Percentiles rank a stretch among this genome's conserved stretches.
These are phyloP conservation scores for Beauveria pseudobassiana DNA, from an alignment of 2,329 filamentous ascomycete genomes.

Conservation along the genomic window DNA sequence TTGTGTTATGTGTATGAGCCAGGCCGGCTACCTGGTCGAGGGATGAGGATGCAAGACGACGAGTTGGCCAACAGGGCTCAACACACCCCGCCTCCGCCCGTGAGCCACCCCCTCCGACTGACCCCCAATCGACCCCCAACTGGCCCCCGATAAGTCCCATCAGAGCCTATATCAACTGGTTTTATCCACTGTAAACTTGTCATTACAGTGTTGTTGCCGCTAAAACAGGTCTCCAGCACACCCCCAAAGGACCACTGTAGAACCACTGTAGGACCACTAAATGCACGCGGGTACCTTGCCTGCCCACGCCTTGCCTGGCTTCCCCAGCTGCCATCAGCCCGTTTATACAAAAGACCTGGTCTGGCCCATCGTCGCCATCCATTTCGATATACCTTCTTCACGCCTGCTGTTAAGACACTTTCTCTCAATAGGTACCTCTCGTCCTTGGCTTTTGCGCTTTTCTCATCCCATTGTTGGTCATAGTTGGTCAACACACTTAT, in stretches of 20 bases:
- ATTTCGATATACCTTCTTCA: slow-evolving; percentile 1
- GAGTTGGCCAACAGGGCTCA: background rate
- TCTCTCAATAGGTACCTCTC: background rate
- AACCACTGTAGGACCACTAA: background rate
- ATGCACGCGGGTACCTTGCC: background rate
- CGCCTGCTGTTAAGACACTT: background rate
- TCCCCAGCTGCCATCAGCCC: background rate
- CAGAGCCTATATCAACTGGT: background rate
- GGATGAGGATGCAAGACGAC: background rate
- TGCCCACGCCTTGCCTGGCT: background rate
- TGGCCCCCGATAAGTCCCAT: background rate
- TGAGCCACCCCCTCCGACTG: background rate
- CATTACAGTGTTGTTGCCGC: background rate
- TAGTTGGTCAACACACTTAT: background rate
- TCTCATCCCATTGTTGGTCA: background rate
- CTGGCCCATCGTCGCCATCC: slow-evolving; percentile 15
- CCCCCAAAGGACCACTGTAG: background rate
- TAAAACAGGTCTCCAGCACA: background rate
- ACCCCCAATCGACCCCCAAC: background rate
- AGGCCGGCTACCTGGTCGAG: background rate
- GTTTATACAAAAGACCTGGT: slow-evolving; percentile 12
- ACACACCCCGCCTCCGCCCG: background rate
- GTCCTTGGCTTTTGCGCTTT: background rate
- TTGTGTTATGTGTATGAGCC: background rate
- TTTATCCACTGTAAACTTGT: background rate